Percentiles rank a stretch among this genome's conserved stretches.
Conservation (phyloP, 2,329 filamentous ascomycete genomes). For the Fusarium goolgardi region DNA sequence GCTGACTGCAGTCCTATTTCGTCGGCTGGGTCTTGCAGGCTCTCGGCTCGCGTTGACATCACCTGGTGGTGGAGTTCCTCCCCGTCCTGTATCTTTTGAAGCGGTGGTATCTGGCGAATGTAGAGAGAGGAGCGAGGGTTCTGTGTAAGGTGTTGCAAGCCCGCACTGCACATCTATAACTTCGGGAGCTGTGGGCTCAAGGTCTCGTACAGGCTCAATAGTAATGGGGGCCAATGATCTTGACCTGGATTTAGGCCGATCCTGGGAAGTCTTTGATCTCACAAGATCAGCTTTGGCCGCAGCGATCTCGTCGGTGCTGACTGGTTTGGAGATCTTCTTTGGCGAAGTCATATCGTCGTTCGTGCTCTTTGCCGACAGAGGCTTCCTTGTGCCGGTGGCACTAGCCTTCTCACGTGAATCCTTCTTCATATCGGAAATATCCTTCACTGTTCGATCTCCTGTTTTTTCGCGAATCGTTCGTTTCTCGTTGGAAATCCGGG, state of each 20-base stretch:
- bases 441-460: conserved; percentile 59
- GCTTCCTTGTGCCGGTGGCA: conserved; percentile 56
- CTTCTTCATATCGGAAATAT: conserved; percentile 56
- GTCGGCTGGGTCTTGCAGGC: conserved; percentile 72
- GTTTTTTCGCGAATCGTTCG: conserved; percentile 52
- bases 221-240: conserved; percentile 44
- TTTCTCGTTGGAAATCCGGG: conserved; percentile 43
- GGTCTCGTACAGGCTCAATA: conserved; percentile 35
- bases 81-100: conserved; percentile 49
- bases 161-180: conserved; percentile 33
- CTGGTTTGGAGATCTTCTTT: conserved; percentile 59
- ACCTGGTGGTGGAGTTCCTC: conserved; percentile 70
- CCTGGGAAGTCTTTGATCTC: conserved; percentile 46
- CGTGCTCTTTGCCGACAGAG: conserved; percentile 67
- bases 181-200: conserved; percentile 34
- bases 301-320: conserved; percentile 52
- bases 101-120: conserved; percentile 61
- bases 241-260: conserved; percentile 45
- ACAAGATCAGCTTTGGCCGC: conserved; percentile 54
- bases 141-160: conserved; percentile 50
- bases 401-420: conserved; percentile 53
- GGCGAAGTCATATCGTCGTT: conserved; percentile 71
- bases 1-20: conserved; percentile 76
- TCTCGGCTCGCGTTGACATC: conserved; percentile 68
- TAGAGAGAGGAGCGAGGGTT: conserved; percentile 58